Evolutionary conservation across 305 asterid species (phyloP).

Genomic region (Solanum hybrid): DNA sequence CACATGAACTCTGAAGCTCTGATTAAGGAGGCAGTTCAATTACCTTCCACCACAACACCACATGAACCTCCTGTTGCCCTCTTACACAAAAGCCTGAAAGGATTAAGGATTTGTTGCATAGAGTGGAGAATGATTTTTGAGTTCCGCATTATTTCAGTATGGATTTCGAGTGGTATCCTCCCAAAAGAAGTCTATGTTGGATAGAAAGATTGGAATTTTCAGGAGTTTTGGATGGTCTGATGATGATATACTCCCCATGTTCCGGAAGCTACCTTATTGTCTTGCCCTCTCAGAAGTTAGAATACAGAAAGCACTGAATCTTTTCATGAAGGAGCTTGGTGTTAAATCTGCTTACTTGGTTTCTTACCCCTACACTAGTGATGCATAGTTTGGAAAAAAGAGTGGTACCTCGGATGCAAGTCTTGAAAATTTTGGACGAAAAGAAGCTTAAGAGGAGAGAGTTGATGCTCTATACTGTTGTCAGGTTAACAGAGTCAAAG

Average conservation of each 20-base stretch:
- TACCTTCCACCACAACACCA: neutral
- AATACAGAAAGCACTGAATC: neutral
- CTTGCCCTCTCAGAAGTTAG: neutral
- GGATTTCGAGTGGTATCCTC: neutral
- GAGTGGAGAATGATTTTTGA: neutral
- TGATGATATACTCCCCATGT: neutral
- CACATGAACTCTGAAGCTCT: neutral
- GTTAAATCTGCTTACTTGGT: neutral
- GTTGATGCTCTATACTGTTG: neutral
- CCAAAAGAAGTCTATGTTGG: neutral
- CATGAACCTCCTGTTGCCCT: neutral
- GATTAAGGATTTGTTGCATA: neutral
- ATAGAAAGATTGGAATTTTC: neutral
- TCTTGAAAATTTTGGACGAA: neutral
- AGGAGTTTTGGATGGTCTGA: slow-evolving; percentile 9
- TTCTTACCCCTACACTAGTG: neutral
- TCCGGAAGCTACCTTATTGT: neutral
- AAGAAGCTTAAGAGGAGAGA: neutral
- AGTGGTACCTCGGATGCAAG: neutral
- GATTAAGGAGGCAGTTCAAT: neutral
- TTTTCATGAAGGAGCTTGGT: neutral
- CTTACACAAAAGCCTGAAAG: neutral
- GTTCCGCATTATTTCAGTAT: neutral
- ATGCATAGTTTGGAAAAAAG: slow-evolving; percentile 6
- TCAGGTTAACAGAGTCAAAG: neutral